Base-by-base conservation (phyloP, 345 rosid genomes). In the Sonneratia caseolaris region DNA sequence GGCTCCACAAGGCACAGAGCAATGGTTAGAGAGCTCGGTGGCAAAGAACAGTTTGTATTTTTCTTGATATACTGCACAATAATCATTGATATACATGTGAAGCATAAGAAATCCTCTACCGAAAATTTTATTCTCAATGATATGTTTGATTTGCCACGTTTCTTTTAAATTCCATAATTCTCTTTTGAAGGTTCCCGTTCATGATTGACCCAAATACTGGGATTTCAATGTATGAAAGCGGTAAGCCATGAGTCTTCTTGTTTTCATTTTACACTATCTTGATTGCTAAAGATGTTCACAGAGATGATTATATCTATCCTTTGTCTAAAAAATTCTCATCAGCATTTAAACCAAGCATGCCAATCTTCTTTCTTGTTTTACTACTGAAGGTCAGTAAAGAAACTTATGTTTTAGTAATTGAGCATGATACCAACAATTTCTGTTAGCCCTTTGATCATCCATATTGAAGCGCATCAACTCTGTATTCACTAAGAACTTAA, bases 1-100 rank as follows among this genome's bases (percentile, higher is more conserved):
- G 97, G 93, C 62, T 91, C 96, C 66, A 32, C 74, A 73, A 86
- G 86, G 80, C 95, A 89, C 79, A 82, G 97, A 75, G 90, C 88
- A 78, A 77, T 87, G 76, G 97, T 89, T 72, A 85, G 83, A 89
- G 81, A 73, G 72, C 57, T 81, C 1, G 97, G 97, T 70, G 89
- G 93, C 76, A 89, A 87, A 85, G 96, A 91, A 76, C 88, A 69
- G 95, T 91, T 86, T 14, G 82, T 82, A 66, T 51, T 35, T 66
- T 81, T 62, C 79, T 65, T 40, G 4, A 35, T 4, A 19, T 19
- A 70, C 67, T 75, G 61, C 19, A 42, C 12, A 43, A 73, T 21
- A 27, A 22, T 61, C 65, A 61, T 24, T 27, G 36, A 61, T 27
- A 62, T 62, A 27, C 66, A 10, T 3, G 7, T n/a, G 35, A 35